phyloP scores from a whole-genome alignment of 495 filamentous ascomycete species.

The Penicillium cinerascens region DNA sequence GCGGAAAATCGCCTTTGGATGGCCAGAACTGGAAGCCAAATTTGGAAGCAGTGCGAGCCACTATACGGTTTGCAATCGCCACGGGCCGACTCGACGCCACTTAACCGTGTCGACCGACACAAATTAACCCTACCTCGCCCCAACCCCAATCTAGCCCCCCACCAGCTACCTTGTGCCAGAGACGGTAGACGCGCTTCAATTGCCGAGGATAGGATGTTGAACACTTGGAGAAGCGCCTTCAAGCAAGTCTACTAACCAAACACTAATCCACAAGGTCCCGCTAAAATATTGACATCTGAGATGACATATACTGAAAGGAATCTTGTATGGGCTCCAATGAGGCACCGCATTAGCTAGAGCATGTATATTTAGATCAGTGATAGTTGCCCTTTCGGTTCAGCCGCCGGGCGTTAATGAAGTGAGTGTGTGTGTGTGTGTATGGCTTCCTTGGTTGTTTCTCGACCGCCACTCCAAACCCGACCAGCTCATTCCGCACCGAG shows the following conservation, averaged over 20 bases:
- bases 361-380: constrained; percentile 29
- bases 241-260: constrained; percentile 25
- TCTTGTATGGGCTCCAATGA: constrained; percentile 24
- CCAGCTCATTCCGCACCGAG: too few species aligned
- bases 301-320: constrained; percentile 22
- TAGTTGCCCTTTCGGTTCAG: constrained; percentile 26
- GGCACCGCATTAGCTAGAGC: constrained; percentile 18
- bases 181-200: too few species aligned
- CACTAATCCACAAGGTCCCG: constrained; percentile 30
- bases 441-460: too few species aligned
- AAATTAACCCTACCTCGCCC: neutral
- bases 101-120: constrained; percentile 1
- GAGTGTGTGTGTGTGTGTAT: too few species aligned
- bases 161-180: constrained; percentile 15
- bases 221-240: too few species aligned
- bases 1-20: constrained; percentile 27
- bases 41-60: constrained; percentile 14
- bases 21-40: constrained; percentile 29
- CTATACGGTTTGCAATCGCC: neutral
- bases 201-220: too few species aligned
- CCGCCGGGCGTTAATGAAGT: neutral
- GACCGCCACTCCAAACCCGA: too few species aligned
- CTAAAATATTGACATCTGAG: constrained; percentile 17
- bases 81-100: constrained; percentile 2
- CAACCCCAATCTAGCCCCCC: neutral